Conservation (phyloP, 2,329 filamentous ascomycete species). For the Cladophialophora yegresii region DNA sequence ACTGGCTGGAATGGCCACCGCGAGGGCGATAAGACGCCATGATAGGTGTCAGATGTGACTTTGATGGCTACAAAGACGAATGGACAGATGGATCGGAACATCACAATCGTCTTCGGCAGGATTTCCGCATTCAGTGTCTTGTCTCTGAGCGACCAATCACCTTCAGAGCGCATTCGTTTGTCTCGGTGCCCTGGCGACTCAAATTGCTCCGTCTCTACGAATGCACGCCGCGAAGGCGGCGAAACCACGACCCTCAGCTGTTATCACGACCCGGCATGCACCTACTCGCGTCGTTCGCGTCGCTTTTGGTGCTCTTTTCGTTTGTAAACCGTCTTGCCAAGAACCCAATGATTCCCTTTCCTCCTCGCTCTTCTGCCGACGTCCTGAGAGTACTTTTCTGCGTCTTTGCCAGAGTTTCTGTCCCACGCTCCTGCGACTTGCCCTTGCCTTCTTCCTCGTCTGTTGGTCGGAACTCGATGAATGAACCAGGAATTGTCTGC, state of each 20-base stretch:
- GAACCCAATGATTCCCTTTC: constrained; percentile 31
- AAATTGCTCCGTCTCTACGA: background rate
- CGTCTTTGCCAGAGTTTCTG: constrained; percentile 6
- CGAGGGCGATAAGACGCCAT: constrained; percentile 35
- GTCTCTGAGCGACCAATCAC: background rate
- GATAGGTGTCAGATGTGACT: background rate
- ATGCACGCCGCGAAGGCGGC: background rate
- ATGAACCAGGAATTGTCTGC: constrained; percentile 22
- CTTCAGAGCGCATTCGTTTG: background rate
- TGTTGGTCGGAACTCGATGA: constrained; percentile 34
- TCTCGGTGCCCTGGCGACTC: background rate
- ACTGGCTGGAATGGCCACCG: constrained; percentile 21
- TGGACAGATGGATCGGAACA: background rate
- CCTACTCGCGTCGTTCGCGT: background rate
- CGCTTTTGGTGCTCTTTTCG: constrained; percentile 8
- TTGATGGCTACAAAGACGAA: background rate
- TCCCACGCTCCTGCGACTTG: constrained; percentile 5
- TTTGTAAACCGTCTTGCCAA: constrained; percentile 25
- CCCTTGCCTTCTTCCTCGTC: constrained; percentile 24
- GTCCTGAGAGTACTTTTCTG: constrained; percentile 18
- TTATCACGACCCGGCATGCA: background rate
- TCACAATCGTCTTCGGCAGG: background rate
- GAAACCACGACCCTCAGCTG: background rate
- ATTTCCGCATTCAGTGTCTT: background rate
- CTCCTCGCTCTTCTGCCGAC: constrained; percentile 27